Base-by-base conservation (phyloP, 352 stramenopile species). In the Phytophthora tubulina region DNA sequence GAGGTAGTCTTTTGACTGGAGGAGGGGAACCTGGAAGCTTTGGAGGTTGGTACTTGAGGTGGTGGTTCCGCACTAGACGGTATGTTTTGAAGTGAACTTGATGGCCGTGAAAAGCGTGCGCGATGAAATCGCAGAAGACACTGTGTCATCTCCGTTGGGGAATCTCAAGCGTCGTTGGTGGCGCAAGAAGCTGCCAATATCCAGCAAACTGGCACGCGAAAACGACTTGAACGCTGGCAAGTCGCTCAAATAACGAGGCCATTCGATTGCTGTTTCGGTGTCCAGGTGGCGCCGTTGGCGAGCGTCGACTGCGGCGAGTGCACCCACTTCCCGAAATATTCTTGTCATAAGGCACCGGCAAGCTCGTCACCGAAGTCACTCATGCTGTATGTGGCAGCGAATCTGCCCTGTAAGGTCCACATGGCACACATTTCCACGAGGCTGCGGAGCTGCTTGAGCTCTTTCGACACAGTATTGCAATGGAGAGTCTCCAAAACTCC, bases 51-150 rank as follows among this genome's bases (percentile, higher is more conserved):
- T 68, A 59, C 44, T 69, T 46, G 67, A 73, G 46, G 44, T 61
- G 51, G 67, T 73, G 54, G 64, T 67, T 72, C 64, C 49, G 64
- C 55, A 46, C 32, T 67, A 55, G 67, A 70, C 67, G 52, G 59
- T 60, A 63, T 70, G 44, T 52, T 58, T 31, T 73, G 67, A 14
- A 73, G 51, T 73, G 67, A 73, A 17, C 45, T 54, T 27, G 5
- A 21, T 2, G 13, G 4, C 15, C 17, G 33, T 15, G 48, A 11
- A 30, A 46, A 59, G 35, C 42, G 31, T 21, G 15, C 7, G 44
- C 9, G 33, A 17, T 49, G 32, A 13, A 44, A 27, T 21, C 21
- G 21, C 21, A 21, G 21, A 21, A 21, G 21, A 21, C 21, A 27
- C 21, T 27, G 21, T 27, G 21, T 27, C 21, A 27, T 27, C 21